Evolutionary conservation across 106 monocot species (phyloP).

Genomic region (Allium cepa): DNA sequence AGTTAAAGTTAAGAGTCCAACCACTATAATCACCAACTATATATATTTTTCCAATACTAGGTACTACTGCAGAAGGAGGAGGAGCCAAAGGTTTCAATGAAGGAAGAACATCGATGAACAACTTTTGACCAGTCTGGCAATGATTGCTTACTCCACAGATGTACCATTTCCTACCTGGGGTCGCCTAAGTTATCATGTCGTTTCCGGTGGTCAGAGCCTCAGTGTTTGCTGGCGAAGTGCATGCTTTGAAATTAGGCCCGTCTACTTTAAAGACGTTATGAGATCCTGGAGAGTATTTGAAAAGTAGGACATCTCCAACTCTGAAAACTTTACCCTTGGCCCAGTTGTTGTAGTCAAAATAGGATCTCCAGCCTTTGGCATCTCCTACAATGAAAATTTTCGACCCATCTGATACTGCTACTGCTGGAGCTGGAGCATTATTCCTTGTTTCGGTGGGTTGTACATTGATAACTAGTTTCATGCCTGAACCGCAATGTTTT

Average conservation of each 20-base stretch:
- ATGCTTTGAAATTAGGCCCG: no score
- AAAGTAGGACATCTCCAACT: slow-evolving; percentile 11
- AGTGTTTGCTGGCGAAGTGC: neutral
- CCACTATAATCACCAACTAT: slow-evolving; percentile 6
- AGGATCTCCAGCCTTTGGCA: neutral
- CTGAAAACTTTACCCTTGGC: slow-evolving; percentile 9
- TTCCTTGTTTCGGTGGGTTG: no score
- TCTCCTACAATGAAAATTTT: slow-evolving; percentile 11
- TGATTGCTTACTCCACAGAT: no score
- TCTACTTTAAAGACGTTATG: no score
- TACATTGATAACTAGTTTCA: slow-evolving; percentile 1
- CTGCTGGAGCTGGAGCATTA: neutral
- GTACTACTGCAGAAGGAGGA: neutral
- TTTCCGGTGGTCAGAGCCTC: no score
- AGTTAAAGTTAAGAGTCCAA: slow-evolving; percentile 12
- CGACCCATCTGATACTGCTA: neutral
- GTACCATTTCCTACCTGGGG: no score
- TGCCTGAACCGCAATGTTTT: neutral
- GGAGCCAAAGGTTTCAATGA: neutral
- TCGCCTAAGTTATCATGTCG: no score
- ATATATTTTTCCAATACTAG: neutral
- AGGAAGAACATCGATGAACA: no score
- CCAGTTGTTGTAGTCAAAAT: slow-evolving; percentile 7
- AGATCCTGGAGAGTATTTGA: no score
- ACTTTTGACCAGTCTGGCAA: no score